phyloP scores from a whole-genome alignment of 129 eudicot species.

The Kitagawia praeruptora region DNA sequence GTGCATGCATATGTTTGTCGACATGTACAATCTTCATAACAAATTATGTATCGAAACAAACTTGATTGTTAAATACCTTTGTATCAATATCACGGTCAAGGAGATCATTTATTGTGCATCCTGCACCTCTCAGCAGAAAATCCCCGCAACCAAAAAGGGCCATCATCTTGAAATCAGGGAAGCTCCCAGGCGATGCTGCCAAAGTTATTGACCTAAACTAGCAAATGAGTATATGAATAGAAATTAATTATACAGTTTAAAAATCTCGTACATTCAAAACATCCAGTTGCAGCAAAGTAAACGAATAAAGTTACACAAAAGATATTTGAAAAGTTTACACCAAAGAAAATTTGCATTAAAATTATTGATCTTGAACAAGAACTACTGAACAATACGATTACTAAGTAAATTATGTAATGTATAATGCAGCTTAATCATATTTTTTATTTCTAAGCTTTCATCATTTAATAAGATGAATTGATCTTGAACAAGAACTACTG shows the following conservation, averaged over 20 bases:
- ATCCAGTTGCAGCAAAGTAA: not conserved
- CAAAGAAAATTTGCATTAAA: not conserved
- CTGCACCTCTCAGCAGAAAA: constrained; percentile 86
- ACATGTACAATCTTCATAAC: not conserved
- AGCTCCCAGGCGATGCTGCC: constrained; percentile 77
- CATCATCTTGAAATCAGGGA: constrained; percentile 88
- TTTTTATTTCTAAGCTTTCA: not conserved
- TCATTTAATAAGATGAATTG: not conserved
- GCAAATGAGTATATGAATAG: constrained; percentile 3
- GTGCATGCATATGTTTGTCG: not conserved
- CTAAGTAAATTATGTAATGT: not conserved
- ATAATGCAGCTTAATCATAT: not conserved
- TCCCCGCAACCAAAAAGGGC: constrained; percentile 90
- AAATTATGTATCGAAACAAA: not conserved
- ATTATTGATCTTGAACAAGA: not conserved
- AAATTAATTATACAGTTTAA: not conserved
- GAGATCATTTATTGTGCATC: constrained; percentile 89
- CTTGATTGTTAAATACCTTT: constrained; percentile 33
- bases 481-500: no score
- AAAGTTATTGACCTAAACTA: constrained; percentile 75
- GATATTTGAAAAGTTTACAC: not conserved
- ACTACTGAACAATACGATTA: not conserved
- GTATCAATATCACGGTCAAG: constrained; percentile 92
- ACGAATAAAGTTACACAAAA: not conserved
- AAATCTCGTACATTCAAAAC: not conserved